Evolutionary conservation across 2,329 filamentous ascomycete species (phyloP), one percentile per base, ranked within the genome.

Genomic region (Diaporthe sp.): DNA sequence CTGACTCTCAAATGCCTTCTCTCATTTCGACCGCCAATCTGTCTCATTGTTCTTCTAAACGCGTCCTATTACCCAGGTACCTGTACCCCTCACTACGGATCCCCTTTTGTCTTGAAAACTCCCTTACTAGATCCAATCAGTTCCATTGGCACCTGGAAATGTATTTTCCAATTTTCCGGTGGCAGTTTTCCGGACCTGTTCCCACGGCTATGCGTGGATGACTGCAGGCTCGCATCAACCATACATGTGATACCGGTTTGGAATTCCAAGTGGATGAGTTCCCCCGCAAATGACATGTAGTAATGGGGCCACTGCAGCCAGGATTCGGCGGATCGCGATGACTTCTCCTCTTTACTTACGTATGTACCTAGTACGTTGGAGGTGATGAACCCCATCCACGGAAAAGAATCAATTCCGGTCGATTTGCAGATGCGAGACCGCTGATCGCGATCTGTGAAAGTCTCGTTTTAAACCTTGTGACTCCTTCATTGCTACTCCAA

Each of bases 281-380:
- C 19, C 57, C 57, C 57, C 31, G 10, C 57, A 60, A 60, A 13
- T 39, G 57, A 60, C 57, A 60, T 60, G 7, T 60, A 39, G 57
- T 13, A 60, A 39, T 37, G 17, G 19, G 17, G 31, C 57, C 57
- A 60, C 34, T 22, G 31, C 31, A 22, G 31, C 34, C 31, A 60
- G 57, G 9, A 60, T 60, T 37, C 57, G 57, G 19, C 57, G 57
- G 57, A 60, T 39, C 31, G 57, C 57, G 19, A 13, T n/a, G 31
- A 60, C n/a, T 39, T 37, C 10, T 9, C 55, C 8, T 55, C 28
- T 7, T 17, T 4, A 12, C 12, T 9, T 58, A 10, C 19, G 7
- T 2, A 34, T 37, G 17, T 58, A 37, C 1, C 19, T 34, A n/a
- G n/a, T n/a, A 58, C 28, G 10, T 10, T 60, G 31, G 31, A 60